Conservation (phyloP, 352 stramenopile genomes). For the Salisapilia sapeloensis region DNA sequence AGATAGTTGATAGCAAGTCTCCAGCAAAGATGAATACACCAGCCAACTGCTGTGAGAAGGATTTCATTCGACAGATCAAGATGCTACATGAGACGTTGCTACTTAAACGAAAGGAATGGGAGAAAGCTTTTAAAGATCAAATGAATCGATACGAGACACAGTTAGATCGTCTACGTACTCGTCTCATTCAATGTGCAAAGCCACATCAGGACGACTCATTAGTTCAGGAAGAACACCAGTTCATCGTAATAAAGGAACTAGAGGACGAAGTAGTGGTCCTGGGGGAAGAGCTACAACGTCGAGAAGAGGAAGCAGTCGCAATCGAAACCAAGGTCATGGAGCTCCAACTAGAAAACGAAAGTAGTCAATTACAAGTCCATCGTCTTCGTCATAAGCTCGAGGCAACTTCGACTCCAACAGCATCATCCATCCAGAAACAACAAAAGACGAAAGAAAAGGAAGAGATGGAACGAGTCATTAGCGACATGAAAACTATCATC, state of each 20-base stretch:
- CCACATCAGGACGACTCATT: constrained; percentile 1
- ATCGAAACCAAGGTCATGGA: constrained; percentile 54
- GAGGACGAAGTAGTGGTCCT: constrained; percentile 20
- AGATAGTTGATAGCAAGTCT: constrained; percentile 4
- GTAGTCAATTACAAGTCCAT: constrained; percentile 3
- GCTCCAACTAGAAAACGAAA: constrained; percentile 53
- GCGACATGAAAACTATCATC: constrained; percentile 72
- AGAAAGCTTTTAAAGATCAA: constrained; percentile 18
- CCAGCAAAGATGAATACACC: constrained; percentile 5
- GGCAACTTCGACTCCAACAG: constrained; percentile 2
- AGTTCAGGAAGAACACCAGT: constrained; percentile 22
- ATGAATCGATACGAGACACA: constrained; percentile 40
- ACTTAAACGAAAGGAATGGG: constrained; percentile 55
- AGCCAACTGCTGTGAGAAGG: constrained; percentile 5
- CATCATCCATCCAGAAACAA: not conserved
- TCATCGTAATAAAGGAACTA: constrained; percentile 20
- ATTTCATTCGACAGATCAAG: constrained; percentile 29
- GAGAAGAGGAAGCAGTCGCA: constrained; percentile 26
- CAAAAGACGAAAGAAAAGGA: constrained; percentile 15
- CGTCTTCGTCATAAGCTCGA: constrained; percentile 1
- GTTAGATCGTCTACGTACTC: constrained; percentile 20
- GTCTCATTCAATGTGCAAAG: constrained; percentile 16
- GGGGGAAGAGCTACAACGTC: constrained; percentile 21
- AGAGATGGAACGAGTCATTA: constrained; percentile 59
- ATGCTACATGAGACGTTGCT: constrained; percentile 38